Base-by-base conservation (phyloP, 805 yeast species). In the Metschnikowia arizonensis region DNA sequence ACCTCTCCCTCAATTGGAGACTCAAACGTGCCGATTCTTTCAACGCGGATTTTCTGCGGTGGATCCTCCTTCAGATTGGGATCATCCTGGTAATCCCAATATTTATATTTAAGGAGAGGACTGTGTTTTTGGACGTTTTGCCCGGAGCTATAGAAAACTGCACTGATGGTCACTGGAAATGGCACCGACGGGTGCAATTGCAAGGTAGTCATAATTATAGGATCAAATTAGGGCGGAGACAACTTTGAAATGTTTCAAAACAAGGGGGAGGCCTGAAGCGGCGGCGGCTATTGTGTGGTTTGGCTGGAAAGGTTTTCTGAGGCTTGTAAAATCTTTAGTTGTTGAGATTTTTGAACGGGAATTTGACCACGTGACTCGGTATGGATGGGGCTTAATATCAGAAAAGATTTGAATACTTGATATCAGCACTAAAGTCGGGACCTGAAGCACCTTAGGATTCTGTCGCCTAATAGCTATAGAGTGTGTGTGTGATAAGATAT, bases 1-100 rank as follows among this genome's bases (percentile, higher is more conserved):
- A 93, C 65, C 32, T 69, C 68, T 0, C 98, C 98, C 48, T 80
- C 85, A 24, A 87, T 72, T 0, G 97, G 97, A 31, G 83, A 75
- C 60, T 91, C 98, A 60, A 81, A 89, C 2, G 85, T 74, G 1
- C 88, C 91, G 10, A 83, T 79, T 23, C 80, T 69, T 55, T 85
- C 90, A 2, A 84, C 85, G 34, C 82, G 65, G 15, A 78, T 65
- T 53, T 82, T 61, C 50, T 73, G 60, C 41, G 72, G 57, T 63
- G 53, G 25, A 54, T 61, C 51, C 33, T 74, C 78, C 41, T 69
- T 68, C 33, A 69, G 63, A 37, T 71, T 63, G 7, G 82, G 81
- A 49, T 76, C 74, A 28, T 77, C 81, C 55, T 77, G 79, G 59
- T 73, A 78, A 52, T 82, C 85, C 79, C 82, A 79, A 59, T 83